Percentiles rank a stretch among this genome's conserved stretches.
Conservation (phyloP, 1,284 basidiomycete genomes). For the Rhodotorula sp. region DNA sequence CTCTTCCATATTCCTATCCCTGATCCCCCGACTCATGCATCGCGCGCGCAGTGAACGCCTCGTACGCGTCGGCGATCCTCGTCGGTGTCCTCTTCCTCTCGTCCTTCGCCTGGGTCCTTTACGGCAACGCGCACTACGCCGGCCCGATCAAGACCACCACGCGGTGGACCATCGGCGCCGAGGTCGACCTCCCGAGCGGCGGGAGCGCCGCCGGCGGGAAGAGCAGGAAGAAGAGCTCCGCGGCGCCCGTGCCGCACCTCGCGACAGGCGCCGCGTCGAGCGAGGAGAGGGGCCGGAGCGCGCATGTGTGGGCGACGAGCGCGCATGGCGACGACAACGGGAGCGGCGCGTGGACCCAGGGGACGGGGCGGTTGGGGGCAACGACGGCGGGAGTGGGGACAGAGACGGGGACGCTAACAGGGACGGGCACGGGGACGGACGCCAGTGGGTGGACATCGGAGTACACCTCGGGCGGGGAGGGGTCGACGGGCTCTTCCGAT, state of each 20-base stretch:
- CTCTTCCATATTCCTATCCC: neutral
- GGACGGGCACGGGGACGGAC: conserved; percentile 9
- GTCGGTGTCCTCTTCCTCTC: conserved; percentile 35
- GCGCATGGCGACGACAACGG: neutral
- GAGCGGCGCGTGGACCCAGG: neutral
- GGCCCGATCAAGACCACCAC: conserved; percentile 47
- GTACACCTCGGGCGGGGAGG: neutral
- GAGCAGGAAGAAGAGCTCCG: neutral
- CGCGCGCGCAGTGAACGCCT: conserved; percentile 31
- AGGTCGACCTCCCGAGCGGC: conserved; percentile 36
- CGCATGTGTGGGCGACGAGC: conserved; percentile 33
- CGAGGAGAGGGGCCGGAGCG: conserved; percentile 23
- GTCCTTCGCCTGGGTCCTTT: conserved; percentile 42
- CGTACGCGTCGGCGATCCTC: conserved; percentile 41
- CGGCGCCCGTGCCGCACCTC: no score
- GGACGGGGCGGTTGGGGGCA: neutral
- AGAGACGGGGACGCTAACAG: conserved; percentile 8
- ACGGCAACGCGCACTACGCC: conserved; percentile 45
- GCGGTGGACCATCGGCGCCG: conserved; percentile 42
- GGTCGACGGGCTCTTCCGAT: neutral
- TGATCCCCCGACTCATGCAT: no score
- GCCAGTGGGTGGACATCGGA: neutral
- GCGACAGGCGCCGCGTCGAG: conserved; percentile 12
- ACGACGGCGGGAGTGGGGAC: neutral
- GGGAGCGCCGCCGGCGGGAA: neutral